These are phyloP conservation scores for Punica granatum DNA, from an alignment of 345 rosid genomes.

Conservation along the genomic window DNA sequence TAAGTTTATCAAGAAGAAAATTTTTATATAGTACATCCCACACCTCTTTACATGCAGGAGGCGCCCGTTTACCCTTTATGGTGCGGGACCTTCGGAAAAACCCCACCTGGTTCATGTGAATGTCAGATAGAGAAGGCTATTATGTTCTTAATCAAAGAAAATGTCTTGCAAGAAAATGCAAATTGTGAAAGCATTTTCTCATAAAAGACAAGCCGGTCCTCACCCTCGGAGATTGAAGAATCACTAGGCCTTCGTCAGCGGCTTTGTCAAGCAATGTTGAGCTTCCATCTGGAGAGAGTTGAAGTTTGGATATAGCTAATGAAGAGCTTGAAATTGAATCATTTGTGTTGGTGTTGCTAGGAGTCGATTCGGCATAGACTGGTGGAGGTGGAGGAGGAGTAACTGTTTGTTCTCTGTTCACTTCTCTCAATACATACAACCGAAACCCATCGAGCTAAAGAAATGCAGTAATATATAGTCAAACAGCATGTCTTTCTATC, in stretches of 20 bases:
- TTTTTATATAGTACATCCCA: neutral
- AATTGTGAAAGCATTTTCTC: neutral
- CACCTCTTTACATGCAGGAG: constrained; percentile 94
- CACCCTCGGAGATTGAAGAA: constrained; percentile 80
- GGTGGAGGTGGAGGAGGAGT: constrained; percentile 27
- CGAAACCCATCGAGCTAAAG: constrained; percentile 65
- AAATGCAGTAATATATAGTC: neutral
- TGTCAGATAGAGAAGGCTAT: constrained; percentile 7
- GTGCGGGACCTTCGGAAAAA: constrained; percentile 71
- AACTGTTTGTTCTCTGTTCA: constrained; percentile 23
- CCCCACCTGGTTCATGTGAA: constrained; percentile 55
- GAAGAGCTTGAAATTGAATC: constrained; percentile 54
- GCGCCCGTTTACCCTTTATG: constrained; percentile 67
- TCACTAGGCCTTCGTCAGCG: constrained; percentile 65
- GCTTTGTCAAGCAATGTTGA: constrained; percentile 47
- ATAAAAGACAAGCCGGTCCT: constrained; percentile 8
- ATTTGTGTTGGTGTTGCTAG: constrained; percentile 22
- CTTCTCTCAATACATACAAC: constrained; percentile 52
- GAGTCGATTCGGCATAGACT: constrained; percentile 16
- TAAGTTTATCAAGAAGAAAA: neutral
- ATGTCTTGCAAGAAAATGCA: neutral
- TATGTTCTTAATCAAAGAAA: neutral
- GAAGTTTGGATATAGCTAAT: constrained; percentile 46
- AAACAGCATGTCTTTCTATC: neutral
- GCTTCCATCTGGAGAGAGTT: constrained; percentile 28